Evolutionary conservation across 768 basidiomycete genomes (phyloP).

Genomic region (Lactarius tabidus): DNA sequence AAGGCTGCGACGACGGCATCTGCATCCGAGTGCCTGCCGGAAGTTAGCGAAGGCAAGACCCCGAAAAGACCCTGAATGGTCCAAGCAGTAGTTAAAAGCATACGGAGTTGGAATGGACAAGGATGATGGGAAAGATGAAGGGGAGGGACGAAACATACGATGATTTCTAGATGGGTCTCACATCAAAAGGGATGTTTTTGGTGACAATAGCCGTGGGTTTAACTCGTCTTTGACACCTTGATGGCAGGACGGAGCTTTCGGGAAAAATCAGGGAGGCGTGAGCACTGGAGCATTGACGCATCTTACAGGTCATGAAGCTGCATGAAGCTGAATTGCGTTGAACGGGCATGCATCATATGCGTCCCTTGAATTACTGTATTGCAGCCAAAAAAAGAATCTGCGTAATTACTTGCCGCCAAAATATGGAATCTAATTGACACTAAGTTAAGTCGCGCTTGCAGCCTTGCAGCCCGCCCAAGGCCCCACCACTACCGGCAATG

Average conservation of each 20-base stretch:
- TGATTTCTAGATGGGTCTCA: constrained; percentile 96
- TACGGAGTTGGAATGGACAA: constrained; percentile 94
- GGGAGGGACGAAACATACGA: constrained; percentile 54
- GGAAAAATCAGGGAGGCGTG: too few relatives aligned
- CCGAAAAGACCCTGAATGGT: constrained; percentile 93
- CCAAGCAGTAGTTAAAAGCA: constrained; percentile 99
- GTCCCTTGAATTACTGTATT: too few relatives aligned
- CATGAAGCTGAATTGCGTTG: too few relatives aligned
- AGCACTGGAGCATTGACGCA: too few relatives aligned
- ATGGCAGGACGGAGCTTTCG: constrained; percentile 48
- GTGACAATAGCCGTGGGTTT: constrained; percentile 99
- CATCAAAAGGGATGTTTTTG: constrained; percentile 99
- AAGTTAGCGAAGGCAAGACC: constrained; percentile 99
- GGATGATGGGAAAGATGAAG: constrained; percentile 42
- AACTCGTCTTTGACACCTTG: constrained; percentile 75
- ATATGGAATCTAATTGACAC: too few relatives aligned
- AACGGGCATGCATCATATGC: too few relatives aligned
- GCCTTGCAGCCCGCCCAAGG: too few relatives aligned
- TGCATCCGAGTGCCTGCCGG: constrained; percentile 82
- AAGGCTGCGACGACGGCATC: constrained; percentile 94
- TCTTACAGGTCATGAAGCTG: too few relatives aligned
- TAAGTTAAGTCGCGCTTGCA: too few relatives aligned
- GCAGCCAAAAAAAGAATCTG: too few relatives aligned
- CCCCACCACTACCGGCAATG: too few relatives aligned
- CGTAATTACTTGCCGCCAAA: too few relatives aligned